Base-by-base conservation (phyloP, 2,329 filamentous ascomycete species). In the Colletotrichum endophyticum region DNA sequence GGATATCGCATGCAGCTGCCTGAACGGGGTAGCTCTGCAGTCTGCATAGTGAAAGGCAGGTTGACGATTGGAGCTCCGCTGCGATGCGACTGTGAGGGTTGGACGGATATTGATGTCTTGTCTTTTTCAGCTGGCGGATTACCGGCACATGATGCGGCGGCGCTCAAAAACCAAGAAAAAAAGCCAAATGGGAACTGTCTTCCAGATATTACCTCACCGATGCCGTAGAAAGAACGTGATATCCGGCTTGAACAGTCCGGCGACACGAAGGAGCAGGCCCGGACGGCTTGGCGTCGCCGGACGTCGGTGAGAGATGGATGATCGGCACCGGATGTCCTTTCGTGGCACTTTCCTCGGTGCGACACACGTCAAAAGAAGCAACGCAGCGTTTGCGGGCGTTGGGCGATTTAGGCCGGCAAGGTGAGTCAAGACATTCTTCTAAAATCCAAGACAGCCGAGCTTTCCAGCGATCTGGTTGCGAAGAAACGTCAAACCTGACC, bases 1-100 rank as follows among this genome's bases (percentile, higher is more conserved):
- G 4, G 44, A 27, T n/a, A 32, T 67, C 70, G 70, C 56, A 70
- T 63, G 57, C 39, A 73, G 66, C 71, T 70, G 57, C 30, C 64
- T 32, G 34, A 67, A 62, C 12, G 28, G n/a, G 36, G 30, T 25
- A 27, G 7, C 11, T 27, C 22, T 56, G 30, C 53, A 28, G 6
- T 27, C 9, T 56, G 30, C 32, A 27, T 11, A 22, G 12, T 5
- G 9, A 22, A 22, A 8, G 34, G 7, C 11, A 49, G 11, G 44
- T 49, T 22, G 44, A 49, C 6, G 19, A 49, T 49, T 13, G 44
- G n/a, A 25, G 68, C 61, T 72, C 53, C 62, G 36, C 63, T 25
- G 53, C 9, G 27, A 59, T 62, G 19, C 53, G 62, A 66, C 59
- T 44, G 27, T 63, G 61, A 36, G 27, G 61, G 44, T 66, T 25